Conservation (phyloP, 805 yeast genomes). For the Saccharomycopsis malanga region DNA sequence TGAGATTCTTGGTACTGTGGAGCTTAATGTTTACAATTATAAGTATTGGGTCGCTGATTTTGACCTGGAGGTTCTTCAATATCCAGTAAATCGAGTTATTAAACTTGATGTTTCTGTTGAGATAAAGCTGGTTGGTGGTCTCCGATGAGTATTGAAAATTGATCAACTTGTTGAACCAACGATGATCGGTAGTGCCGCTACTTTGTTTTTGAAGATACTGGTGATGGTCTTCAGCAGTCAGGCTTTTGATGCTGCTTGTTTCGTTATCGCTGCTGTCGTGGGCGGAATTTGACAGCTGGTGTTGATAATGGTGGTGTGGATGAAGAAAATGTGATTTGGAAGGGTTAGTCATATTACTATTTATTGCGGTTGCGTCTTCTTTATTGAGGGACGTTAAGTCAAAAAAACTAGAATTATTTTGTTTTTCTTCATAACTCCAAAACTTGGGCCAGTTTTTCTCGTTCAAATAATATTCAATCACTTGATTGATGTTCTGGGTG, state of each 20-base stretch:
- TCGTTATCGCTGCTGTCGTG: not conserved
- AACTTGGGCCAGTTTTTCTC: slow-evolving; percentile 20
- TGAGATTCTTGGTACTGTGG: slow-evolving; percentile 6
- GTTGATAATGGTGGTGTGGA: not conserved
- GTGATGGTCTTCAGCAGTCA: not conserved
- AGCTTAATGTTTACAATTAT: slow-evolving; percentile 21
- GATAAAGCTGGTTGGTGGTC: slow-evolving; percentile 13
- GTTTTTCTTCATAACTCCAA: slow-evolving; percentile 9
- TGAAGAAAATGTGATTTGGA: not conserved
- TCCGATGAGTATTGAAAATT: slow-evolving; percentile 9
- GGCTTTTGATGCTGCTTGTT: not conserved
- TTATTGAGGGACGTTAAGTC: not conserved
- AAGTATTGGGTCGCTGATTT: slow-evolving; percentile 20
- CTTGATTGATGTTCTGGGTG: slow-evolving; percentile 13
- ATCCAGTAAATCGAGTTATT: slow-evolving; percentile 19
- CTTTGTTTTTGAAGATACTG: not conserved
- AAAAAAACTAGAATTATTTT: not conserved
- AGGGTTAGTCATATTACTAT: not conserved
- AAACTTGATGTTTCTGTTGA: slow-evolving; percentile 20
- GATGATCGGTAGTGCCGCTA: not conserved
- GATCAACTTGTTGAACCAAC: slow-evolving; percentile 17
- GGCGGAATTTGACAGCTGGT: not conserved
- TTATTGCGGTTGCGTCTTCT: not conserved
- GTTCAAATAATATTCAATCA: slow-evolving; percentile 18
- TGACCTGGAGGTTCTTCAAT: slow-evolving; percentile 15